phyloP scores from a whole-genome alignment of 169 alveolate species.

The Cryptosporidium canis region DNA sequence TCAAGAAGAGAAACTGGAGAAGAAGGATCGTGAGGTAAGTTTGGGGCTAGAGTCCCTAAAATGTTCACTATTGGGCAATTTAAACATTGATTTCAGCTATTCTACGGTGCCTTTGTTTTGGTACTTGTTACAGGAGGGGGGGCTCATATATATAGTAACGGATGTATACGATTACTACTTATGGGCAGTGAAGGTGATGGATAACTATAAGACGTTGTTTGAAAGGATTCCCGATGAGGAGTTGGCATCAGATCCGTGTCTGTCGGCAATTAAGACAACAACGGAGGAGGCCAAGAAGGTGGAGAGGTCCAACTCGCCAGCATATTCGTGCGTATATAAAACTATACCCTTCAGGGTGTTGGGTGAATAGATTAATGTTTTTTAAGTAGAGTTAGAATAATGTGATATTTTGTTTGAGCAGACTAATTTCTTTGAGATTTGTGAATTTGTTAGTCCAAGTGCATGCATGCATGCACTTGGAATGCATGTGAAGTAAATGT shows the following conservation, averaged over 20 bases:
- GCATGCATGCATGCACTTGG: slow-evolving; percentile 41
- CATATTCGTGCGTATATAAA: slow-evolving; percentile 74
- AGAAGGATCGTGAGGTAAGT: slow-evolving; percentile 84
- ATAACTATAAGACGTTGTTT: slow-evolving; percentile 77
- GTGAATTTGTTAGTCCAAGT: background rate
- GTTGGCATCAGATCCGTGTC: slow-evolving; percentile 71
- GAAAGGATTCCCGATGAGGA: slow-evolving; percentile 71
- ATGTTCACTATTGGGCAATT: background rate
- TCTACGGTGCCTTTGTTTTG: slow-evolving; percentile 77
- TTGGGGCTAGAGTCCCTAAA: too few relatives aligned
- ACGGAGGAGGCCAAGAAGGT: slow-evolving; percentile 78
- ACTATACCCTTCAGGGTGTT: background rate
- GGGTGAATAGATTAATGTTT: background rate
- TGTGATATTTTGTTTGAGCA: background rate
- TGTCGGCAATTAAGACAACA: slow-evolving; percentile 73
- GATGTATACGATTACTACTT: slow-evolving; percentile 84
- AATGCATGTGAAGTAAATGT: background rate
- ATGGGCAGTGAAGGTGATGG: slow-evolving; percentile 80
- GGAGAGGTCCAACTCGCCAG: slow-evolving; percentile 71
- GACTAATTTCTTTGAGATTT: background rate
- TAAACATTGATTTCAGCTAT: background rate
- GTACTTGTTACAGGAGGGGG: slow-evolving; percentile 56
- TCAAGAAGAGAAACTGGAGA: slow-evolving; percentile 87
- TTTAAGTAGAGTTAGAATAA: background rate
- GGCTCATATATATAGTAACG: slow-evolving; percentile 79